phyloP scores from a whole-genome alignment of 371 early-diverging fungal genomes.

The Synchytrium microbalum region DNA sequence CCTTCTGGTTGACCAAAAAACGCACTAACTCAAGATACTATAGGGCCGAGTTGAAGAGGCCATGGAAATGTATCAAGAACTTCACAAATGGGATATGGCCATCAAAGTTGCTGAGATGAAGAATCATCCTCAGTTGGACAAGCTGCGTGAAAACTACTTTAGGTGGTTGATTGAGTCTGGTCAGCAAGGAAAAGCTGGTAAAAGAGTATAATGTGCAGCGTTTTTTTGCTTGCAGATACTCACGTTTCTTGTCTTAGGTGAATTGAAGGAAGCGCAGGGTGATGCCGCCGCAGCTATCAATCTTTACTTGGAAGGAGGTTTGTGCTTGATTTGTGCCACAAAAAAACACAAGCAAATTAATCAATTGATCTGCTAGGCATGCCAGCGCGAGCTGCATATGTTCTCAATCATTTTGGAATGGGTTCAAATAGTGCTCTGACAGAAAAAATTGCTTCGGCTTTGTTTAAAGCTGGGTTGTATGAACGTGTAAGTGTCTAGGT shows the following conservation, averaged over 20 bases:
- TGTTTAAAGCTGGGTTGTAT: constrained; percentile 38
- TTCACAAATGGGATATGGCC: constrained; percentile 50
- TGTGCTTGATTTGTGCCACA: constrained; percentile 6
- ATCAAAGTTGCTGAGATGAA: constrained; percentile 48
- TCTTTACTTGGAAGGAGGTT: constrained; percentile 45
- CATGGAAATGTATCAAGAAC: constrained; percentile 53
- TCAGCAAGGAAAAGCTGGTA: constrained; percentile 45
- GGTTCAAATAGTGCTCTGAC: constrained; percentile 32
- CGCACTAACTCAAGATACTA: neutral
- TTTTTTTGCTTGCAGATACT: constrained; percentile 4
- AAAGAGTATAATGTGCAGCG: neutral
- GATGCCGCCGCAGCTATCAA: constrained; percentile 38
- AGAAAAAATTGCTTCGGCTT: constrained; percentile 40
- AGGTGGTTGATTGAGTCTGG: constrained; percentile 48
- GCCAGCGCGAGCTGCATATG: constrained; percentile 38
- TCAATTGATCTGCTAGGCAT: constrained; percentile 25
- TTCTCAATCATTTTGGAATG: constrained; percentile 24
- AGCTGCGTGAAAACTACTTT: constrained; percentile 40
- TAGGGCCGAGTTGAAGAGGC: constrained; percentile 45
- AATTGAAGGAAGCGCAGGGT: constrained; percentile 44
- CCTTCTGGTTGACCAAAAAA: constrained; percentile 3
- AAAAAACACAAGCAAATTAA: neutral
- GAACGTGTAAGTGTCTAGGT: constrained; percentile 29
- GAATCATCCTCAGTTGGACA: constrained; percentile 44
- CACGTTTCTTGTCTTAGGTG: constrained; percentile 16